Evolutionary conservation across 2,329 filamentous ascomycete species (phyloP), one percentile per base, ranked within the genome.

Genomic region (Paecilomyces niveus): DNA sequence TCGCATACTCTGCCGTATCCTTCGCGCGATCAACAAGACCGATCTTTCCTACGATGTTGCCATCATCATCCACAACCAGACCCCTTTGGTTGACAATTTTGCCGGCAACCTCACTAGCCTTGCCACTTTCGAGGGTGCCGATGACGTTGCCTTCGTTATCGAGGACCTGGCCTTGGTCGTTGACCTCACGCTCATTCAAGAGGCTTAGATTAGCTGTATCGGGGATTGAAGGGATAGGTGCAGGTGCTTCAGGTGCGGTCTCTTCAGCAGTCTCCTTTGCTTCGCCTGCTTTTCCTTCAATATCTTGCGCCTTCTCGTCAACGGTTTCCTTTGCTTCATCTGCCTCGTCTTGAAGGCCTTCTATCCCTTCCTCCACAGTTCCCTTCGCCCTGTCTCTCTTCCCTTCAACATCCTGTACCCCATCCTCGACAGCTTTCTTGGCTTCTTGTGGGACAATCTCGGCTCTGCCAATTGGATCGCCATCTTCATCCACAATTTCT

Each of bases 91-190:
- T 76, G 9, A 76, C 65, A 6, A 70, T 70, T 58, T 73, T 72
- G 11, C 75, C 75, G 26, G 74, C 68, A 6, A 77, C 65, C 52
- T 76, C 74, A 59, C 71, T 68, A 0, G 74, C 70, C 21, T 76
- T 72, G 29, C 75, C 75, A 59, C 76, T 75, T n/a, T 72, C 70
- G 39, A 77, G 68, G 29, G 69, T 67, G 26, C 74, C 76, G 4
- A 77, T 62, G 26, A 67, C 63, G 39, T 76, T 60, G 6, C 60
- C 63, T 6, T 58, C 62, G 22, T 59, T 59, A 45, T 69, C 61
- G 2, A 61, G 57, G 11, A 65, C 63, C 7, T 68, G 65, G 3
- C 67, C 70, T 8, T 67, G 66, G 52, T 72, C 68, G 18, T 70
- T 66, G 10, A 70, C 64, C 31, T 66, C 61, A 24, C 69, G 65